Conservation (phyloP, 345 rosid species). For the Lepidium didymum region DNA sequence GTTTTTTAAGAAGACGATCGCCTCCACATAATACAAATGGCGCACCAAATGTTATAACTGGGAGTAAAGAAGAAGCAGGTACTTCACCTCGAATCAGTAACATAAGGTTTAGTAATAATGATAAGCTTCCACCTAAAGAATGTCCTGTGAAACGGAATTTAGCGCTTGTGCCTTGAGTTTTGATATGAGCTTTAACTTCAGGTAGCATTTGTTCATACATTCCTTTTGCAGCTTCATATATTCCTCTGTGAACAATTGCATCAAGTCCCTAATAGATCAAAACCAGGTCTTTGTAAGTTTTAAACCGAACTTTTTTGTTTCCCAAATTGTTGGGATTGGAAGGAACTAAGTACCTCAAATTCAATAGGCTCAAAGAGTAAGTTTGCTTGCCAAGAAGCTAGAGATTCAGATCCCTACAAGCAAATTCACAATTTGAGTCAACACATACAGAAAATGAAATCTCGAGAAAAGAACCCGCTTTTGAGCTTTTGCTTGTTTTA, state of each 20-base stretch:
- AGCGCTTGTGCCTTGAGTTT: conserved; percentile 42
- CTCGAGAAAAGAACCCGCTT: not conserved
- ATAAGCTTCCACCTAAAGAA: conserved; percentile 86
- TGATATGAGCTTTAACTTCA: conserved; percentile 51
- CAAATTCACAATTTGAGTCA: not conserved
- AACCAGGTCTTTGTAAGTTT: not conserved
- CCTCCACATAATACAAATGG: conserved; percentile 85
- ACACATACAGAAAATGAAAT: not conserved
- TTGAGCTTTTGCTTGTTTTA: not conserved
- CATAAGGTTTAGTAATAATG: conserved; percentile 70
- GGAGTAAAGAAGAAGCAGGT: conserved; percentile 59
- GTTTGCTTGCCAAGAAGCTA: conserved; percentile 91
- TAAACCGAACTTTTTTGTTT: not conserved
- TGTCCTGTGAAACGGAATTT: conserved; percentile 79
- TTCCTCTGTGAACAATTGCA: conserved; percentile 74
- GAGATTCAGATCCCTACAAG: conserved; percentile 72
- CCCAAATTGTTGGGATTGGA: not conserved
- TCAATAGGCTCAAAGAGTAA: conserved; percentile 73
- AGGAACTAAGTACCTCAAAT: conserved; percentile 51
- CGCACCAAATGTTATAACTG: conserved; percentile 78
- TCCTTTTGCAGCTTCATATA: conserved; percentile 94
- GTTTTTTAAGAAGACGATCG: conserved; percentile 57
- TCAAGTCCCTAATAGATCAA: conserved; percentile 45
- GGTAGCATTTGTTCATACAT: conserved; percentile 85
- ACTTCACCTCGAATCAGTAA: conserved; percentile 65